Evolutionary conservation across 1,139 yeast genomes (phyloP), one percentile per base, ranked within the genome.

Genomic region (Hyphopichia burtonii): DNA sequence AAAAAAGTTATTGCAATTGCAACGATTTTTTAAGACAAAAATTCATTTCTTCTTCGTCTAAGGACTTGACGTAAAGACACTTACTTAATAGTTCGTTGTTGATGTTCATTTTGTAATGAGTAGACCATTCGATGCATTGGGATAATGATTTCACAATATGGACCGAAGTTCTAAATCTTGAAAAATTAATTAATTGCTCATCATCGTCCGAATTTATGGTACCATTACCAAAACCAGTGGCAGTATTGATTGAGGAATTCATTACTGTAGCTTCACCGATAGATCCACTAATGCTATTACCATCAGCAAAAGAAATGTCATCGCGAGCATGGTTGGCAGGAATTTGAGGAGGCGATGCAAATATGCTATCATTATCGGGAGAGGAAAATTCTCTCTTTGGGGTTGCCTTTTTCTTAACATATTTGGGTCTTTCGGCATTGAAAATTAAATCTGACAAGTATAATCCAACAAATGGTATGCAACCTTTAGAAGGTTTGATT

Each of bases 391-490:
- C 30, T 35, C 34, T 36, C 17, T 17, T 32, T 15, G 16, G 32
- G 3, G 22, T 17, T 5, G 31, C 37, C 31, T 44, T 48, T 27
- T 51, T 41, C 43, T 62, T 66, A 37, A 72, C 60, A 40, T 71
- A 67, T 15, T 74, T 71, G 3, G 81, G 79, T 49, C 90, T 74
- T 55, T 88, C 94, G 4, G 90, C 82, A 59, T 89, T 89, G 58
- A 84, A 80, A 1, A 88, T 82, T 54, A 91, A 72, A 60, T 93
- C 98, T 2, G 91, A 83, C 40, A 93, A 63, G 54, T 88, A 90
- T 34, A 93, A 71, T 2, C 96, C 96, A 41, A 91, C 80, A 59
- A 90, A 91, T 20, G 98, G 98, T 39, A 91, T 82, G 53, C 96
- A 84, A 1, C 98, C 98, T 44, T 71, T 74, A 1, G 87, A 76